These are phyloP conservation scores for Mycena alexandri DNA, from an alignment of 768 basidiomycete genomes.

Conservation along the genomic window DNA sequence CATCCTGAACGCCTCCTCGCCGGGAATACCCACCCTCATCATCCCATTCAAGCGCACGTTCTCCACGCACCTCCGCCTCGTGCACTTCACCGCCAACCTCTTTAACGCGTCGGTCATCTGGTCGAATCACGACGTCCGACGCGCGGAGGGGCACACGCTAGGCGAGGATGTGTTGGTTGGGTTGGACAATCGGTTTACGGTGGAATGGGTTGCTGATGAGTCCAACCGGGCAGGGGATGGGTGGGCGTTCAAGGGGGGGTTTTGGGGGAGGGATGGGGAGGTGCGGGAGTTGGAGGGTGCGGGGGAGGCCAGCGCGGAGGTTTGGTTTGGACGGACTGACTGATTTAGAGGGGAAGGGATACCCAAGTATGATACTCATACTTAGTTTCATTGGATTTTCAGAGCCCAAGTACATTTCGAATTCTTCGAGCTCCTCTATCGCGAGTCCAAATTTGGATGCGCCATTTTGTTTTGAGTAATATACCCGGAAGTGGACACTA, in stretches of 20 bases:
- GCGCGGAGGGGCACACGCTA: constrained; percentile 42
- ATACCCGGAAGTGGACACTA: no score
- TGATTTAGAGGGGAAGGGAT: no score
- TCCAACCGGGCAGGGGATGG: constrained; percentile 43
- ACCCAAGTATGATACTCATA: no score
- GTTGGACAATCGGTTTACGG: constrained; percentile 52
- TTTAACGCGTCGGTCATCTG: constrained; percentile 56
- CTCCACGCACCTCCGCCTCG: constrained; percentile 52
- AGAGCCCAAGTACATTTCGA: no score
- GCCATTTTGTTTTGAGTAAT: no score
- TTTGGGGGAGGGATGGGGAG: constrained; percentile 58
- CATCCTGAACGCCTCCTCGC: constrained; percentile 41
- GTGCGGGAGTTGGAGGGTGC: constrained; percentile 45
- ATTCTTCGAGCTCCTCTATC: no score
- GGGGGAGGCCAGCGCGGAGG: constrained; percentile 53
- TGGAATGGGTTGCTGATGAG: constrained; percentile 52
- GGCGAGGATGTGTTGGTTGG: constrained; percentile 51
- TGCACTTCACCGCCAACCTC: constrained; percentile 52
- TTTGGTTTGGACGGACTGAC: constrained; percentile 49
- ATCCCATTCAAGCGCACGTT: constrained; percentile 51
- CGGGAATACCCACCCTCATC: constrained; percentile 47
- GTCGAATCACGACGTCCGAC: constrained; percentile 50
- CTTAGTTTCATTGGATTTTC: no score
- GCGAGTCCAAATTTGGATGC: no score
- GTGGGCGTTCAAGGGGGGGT: constrained; percentile 53